phyloP scores from a whole-genome alignment of 257 asterid species.

The Capsicum chinense region DNA sequence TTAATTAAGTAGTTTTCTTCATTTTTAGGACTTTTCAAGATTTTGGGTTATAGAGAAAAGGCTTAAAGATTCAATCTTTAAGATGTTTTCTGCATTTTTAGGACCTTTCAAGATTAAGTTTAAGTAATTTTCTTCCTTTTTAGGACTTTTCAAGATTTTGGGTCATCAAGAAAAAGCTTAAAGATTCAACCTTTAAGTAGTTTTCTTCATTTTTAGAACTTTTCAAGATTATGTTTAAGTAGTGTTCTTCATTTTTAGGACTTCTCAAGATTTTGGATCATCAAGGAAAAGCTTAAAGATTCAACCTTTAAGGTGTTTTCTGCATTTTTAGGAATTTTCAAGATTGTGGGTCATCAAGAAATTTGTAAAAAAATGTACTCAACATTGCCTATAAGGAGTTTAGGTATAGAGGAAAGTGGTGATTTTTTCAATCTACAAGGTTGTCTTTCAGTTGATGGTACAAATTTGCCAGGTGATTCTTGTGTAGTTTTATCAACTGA shows the following conservation, averaged over 20 bases:
- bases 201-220: background rate
- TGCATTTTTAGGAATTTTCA: background rate
- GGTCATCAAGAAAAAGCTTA: background rate
- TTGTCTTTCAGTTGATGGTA: conserved; percentile 51
- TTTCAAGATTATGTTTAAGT: background rate
- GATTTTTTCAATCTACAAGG: conserved; percentile 41
- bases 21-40: background rate
- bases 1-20: background rate
- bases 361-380: conserved; percentile 50
- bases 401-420: conserved; percentile 45
- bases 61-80: no score
- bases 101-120: background rate
- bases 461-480: conserved; percentile 63
- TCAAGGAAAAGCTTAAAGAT: no score
- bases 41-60: background rate
- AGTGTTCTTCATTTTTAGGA: background rate
- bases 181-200: background rate
- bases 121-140: background rate
- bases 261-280: background rate
- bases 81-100: background rate
- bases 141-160: background rate
- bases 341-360: background rate
- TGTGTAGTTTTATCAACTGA: conserved; percentile 70
- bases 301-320: no score
- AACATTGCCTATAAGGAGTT: conserved; percentile 52